phyloP scores from a whole-genome alignment of 345 rosid genomes.

The Lenwebbia sp. region DNA sequence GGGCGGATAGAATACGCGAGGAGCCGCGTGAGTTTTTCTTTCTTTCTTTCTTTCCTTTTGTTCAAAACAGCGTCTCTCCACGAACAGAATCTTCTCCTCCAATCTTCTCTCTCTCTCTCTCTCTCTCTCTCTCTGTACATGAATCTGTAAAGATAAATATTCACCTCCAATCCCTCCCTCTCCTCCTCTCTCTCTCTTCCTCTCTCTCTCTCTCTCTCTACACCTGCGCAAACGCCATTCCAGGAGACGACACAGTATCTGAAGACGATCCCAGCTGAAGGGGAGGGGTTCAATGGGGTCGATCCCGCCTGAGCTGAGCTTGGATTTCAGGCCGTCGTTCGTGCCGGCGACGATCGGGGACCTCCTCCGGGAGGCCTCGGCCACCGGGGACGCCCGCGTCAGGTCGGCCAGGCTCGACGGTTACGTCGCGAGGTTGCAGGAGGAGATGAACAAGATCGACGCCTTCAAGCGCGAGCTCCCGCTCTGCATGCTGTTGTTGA shows the following conservation, averaged over 20 bases:
- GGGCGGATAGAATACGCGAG: conserved; percentile 51
- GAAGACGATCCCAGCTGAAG: not conserved
- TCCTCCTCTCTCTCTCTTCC: not conserved
- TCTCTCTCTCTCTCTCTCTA: not conserved
- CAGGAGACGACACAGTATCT: not conserved
- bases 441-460: conserved; percentile 78
- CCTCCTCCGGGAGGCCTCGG: conserved; percentile 32
- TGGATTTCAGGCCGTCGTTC: conserved; percentile 40
- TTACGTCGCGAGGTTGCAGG: conserved; percentile 50
- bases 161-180: conserved; percentile 4
- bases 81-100: conserved; percentile 21
- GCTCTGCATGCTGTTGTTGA: conserved; percentile 62
- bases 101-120: not conserved
- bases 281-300: conserved; percentile 31
- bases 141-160: conserved; percentile 11
- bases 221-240: not conserved
- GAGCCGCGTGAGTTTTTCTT: conserved; percentile 25
- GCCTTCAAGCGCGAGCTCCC: conserved; percentile 83
- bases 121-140: conserved; percentile 1
- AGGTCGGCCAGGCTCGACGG: conserved; percentile 36
- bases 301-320: conserved; percentile 56
- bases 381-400: conserved; percentile 30
- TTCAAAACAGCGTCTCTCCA: conserved; percentile 6
- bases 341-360: conserved; percentile 42
- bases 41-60: not conserved